Conservation (phyloP, 352 stramenopile genomes). For the Phytophthora ohioensis region DNA sequence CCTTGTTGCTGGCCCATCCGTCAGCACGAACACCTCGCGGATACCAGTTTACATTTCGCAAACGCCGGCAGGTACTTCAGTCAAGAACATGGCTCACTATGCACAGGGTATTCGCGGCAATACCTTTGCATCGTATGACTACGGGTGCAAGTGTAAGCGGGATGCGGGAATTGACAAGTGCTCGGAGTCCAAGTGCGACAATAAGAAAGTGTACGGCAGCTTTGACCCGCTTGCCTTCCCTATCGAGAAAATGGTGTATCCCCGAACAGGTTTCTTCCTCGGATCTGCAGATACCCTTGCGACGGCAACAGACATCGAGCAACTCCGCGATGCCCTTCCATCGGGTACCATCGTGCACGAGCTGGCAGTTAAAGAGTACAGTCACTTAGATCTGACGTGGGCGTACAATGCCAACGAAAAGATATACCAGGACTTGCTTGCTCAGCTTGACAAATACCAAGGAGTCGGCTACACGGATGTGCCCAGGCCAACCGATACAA, state of each 20-base stretch:
- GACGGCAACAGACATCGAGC: conserved; percentile 43
- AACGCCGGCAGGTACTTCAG: conserved; percentile 57
- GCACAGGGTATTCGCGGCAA: conserved; percentile 58
- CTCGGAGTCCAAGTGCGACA: conserved; percentile 41
- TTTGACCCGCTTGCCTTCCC: conserved; percentile 46
- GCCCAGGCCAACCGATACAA: background rate
- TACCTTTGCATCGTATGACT: conserved; percentile 59
- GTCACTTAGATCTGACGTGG: conserved; percentile 65
- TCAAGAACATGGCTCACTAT: conserved; percentile 67
- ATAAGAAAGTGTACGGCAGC: conserved; percentile 54
- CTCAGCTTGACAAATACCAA: conserved; percentile 49
- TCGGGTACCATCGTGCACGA: conserved; percentile 51
- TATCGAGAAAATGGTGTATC: conserved; percentile 40
- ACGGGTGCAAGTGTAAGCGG: conserved; percentile 49
- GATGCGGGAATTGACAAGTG: conserved; percentile 41
- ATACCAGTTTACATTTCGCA: conserved; percentile 65
- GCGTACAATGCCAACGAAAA: conserved; percentile 50
- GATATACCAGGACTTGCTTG: conserved; percentile 55
- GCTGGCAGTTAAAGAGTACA: conserved; percentile 49
- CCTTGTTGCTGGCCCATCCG: conserved; percentile 43
- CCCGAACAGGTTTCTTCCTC: conserved; percentile 49
- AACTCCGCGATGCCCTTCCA: conserved; percentile 46
- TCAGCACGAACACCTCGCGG: conserved; percentile 55
- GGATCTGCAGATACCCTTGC: conserved; percentile 53
- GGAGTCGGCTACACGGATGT: conserved; percentile 39